Evolutionary conservation across 2,329 filamentous ascomycete genomes (phyloP), one percentile per base, ranked within the genome.

Genomic region (Laburnicola sp.): DNA sequence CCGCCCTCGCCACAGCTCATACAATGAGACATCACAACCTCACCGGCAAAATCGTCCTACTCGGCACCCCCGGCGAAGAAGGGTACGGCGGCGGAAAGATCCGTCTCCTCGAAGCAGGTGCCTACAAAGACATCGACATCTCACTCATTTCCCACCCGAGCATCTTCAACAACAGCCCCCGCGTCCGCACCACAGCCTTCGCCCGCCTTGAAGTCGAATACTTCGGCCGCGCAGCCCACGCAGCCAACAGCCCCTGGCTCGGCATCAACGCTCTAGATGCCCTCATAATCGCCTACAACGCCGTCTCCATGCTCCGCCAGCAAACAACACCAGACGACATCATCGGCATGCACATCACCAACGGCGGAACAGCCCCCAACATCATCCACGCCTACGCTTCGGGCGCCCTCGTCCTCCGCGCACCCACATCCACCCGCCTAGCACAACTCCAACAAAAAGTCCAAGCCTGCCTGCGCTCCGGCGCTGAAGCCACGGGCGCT

Each of bases 1-100:
- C 58, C 6, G 74, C 70, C n/a, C 59, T 77, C 28, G 73, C 72
- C 57, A 71, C 79, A 0, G 78, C 77, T 0, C 66, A 76, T 25
- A 62, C 77, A 2, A 69, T 82, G 56, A 73, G 69, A 21, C 60
- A 70, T 9, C 69, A 75, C 35, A 56, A 64, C 1, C 65, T 83
- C 2, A 60, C 74, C 0, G 79, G 79, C 3, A 76, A 74, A 45
- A 64, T 80, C 26, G 66, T 77, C 6, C 61, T 82, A 30, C 74
- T 81, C 34, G 80, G 81, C 16, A 82, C 80, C 0, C 80, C 81
- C 0, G 80, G 78, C 2, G 80, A 82, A 59, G 80, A 82, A 66
- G 76, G 78, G 57, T 76, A 76, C 60, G 77, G 78, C 2, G 80
- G 79, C 9, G 79, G 78, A 25, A 82, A 82, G 60, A 75, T 80